Conservation (phyloP, 805 yeast genomes). For the Tetrapisispora arboricola region DNA sequence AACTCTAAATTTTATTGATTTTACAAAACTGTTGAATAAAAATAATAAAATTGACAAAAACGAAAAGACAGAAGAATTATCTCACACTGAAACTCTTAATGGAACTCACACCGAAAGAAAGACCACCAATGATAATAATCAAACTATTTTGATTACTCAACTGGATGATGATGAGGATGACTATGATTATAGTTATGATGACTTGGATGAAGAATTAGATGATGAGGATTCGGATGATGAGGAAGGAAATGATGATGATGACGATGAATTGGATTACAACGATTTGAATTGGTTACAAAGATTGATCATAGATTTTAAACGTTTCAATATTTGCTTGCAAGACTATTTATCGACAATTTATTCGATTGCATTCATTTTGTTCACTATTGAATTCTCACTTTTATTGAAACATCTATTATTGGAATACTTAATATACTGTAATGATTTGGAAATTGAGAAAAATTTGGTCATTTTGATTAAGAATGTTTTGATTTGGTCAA, state of each 20-base stretch:
- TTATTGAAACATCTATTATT: neutral
- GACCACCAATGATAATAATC: neutral
- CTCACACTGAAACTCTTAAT: too few relatives aligned
- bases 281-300: neutral
- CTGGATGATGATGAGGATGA: conserved; percentile 2
- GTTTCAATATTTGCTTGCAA: conserved; percentile 17
- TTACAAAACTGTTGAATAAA: neutral
- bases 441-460: conserved; percentile 2
- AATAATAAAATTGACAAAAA: neutral
- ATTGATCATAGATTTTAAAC: conserved; percentile 2
- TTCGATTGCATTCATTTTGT: conserved; percentile 13
- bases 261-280: conserved; percentile 12
- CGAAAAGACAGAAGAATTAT: neutral
- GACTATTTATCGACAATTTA: conserved; percentile 19
- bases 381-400: conserved; percentile 15
- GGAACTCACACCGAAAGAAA: neutral
- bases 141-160: neutral
- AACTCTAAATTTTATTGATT: neutral
- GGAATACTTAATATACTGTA: neutral
- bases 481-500: conserved; percentile 12
- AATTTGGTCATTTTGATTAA: neutral
- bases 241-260: conserved; percentile 2
- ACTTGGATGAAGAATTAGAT: conserved; percentile 7
- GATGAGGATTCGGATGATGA: conserved; percentile 13
- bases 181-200: conserved; percentile 4